Conservation (phyloP, 352 stramenopile species). For the Phytophthora capsici region DNA sequence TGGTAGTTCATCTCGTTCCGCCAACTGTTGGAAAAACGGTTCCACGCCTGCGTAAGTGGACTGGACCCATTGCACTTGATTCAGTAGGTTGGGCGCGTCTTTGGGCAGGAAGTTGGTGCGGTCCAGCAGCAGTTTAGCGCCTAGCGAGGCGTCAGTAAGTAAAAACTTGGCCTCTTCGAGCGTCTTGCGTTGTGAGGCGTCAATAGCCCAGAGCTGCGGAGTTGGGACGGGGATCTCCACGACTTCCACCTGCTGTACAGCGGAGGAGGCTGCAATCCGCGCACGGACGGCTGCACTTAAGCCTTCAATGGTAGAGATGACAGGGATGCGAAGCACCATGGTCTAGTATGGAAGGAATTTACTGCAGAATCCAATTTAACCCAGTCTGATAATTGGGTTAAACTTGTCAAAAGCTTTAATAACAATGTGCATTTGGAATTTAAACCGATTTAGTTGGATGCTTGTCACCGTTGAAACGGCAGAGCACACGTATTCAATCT, state of each 20-base stretch:
- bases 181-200: conserved; percentile 25
- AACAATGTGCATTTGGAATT: too few relatives aligned
- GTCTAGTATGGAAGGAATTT: too few relatives aligned
- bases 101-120: conserved; percentile 8
- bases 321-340: conserved; percentile 39
- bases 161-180: conserved; percentile 40
- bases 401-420: too few relatives aligned
- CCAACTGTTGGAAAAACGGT: conserved; percentile 39
- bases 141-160: conserved; percentile 37
- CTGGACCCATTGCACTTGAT: conserved; percentile 52
- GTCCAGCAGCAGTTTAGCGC: conserved; percentile 37
- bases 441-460: too few relatives aligned
- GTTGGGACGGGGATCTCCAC: conserved; percentile 37
- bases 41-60: conserved; percentile 60
- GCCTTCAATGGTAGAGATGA: conserved; percentile 48
- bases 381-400: not conserved
- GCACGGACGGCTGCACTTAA: conserved; percentile 33
- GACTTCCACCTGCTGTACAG: conserved; percentile 33
- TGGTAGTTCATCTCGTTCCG: conserved; percentile 5
- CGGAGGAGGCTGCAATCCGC: conserved; percentile 15
- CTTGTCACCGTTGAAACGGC: too few relatives aligned
- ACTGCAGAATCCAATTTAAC: too few relatives aligned
- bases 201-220: conserved; percentile 23
- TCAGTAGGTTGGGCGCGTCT: conserved; percentile 24
- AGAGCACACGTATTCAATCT: too few relatives aligned